A percentile compares a stretch with the other conserved stretches of the same genome.
phyloP scores from a whole-genome alignment of 2,329 filamentous ascomycete species.

The Lasiodiplodia hormozganensis region DNA sequence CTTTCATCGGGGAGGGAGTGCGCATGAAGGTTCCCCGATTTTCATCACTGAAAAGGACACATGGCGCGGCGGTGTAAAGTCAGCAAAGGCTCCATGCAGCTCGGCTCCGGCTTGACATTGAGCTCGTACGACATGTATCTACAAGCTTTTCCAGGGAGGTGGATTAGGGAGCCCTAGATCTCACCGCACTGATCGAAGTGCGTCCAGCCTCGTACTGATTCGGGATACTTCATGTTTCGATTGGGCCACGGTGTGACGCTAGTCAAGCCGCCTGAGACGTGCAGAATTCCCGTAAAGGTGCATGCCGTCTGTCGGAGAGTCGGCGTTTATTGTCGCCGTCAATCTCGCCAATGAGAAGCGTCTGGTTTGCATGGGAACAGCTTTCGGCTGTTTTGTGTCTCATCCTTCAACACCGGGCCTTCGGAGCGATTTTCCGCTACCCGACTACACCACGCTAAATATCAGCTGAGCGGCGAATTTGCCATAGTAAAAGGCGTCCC shows the following conservation, averaged over 20 bases:
- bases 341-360: neutral
- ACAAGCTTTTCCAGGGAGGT: constrained; percentile 3
- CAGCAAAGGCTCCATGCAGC: neutral
- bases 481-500: neutral
- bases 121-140: neutral
- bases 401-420: neutral
- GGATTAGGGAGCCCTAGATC: neutral
- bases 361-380: neutral
- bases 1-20: neutral
- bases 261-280: neutral
- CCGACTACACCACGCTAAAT: neutral
- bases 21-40: neutral
- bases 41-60: neutral
- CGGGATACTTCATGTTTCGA: neutral
- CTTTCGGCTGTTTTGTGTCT: neutral
- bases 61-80: neutral
- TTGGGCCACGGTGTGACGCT: neutral
- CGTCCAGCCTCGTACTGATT: neutral
- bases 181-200: neutral
- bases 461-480: neutral
- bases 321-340: neutral
- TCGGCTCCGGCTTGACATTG: neutral
- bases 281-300: neutral
- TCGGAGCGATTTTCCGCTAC: neutral
- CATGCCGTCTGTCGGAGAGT: neutral